A percentile compares a stretch with the other conserved stretches of the same genome.
Conservation (phyloP, 768 basidiomycete species). For the Russula olivacea region DNA sequence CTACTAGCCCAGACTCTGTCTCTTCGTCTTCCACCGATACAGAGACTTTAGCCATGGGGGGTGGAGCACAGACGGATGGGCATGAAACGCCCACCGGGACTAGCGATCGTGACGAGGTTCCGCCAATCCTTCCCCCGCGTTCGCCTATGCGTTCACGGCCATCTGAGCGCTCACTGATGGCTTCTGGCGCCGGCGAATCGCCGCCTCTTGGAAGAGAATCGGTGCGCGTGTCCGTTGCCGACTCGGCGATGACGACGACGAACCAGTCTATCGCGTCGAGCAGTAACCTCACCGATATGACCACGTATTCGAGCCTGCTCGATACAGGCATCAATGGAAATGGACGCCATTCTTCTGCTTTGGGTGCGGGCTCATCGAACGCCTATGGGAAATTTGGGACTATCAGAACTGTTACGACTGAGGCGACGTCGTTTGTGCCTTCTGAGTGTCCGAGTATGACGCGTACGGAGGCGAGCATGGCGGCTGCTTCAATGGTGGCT, state of each 20-base stretch:
- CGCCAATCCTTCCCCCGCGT: conserved; percentile 41
- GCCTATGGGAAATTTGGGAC: conserved; percentile 60
- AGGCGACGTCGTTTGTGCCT: conserved; percentile 55
- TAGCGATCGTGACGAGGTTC: conserved; percentile 37
- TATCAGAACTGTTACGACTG: conserved; percentile 76
- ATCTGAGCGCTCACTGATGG: conserved; percentile 20
- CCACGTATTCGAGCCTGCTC: conserved; percentile 56
- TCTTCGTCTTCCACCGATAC: conserved; percentile 21
- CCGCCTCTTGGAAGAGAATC: neutral
- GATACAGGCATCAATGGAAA: conserved; percentile 36
- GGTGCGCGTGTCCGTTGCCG: conserved; percentile 32
- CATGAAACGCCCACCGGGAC: conserved; percentile 22
- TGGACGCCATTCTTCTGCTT: conserved; percentile 30
- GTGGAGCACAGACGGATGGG: conserved; percentile 23
- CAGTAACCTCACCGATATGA: conserved; percentile 47
- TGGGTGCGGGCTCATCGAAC: conserved; percentile 26
- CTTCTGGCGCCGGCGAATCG: conserved; percentile 3
- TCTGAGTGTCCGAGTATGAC: conserved; percentile 59
- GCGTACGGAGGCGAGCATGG: conserved; percentile 54
- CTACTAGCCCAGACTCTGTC: conserved; percentile 13
- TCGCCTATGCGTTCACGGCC: conserved; percentile 48
- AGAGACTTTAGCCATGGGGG: conserved; percentile 29
- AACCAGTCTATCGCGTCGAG: conserved; percentile 63
- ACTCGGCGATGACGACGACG: conserved; percentile 41
- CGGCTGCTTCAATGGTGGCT: conserved; percentile 40